These are phyloP conservation scores for Hydrangea macrophylla DNA, from an alignment of 148 eudicot genomes.

Conservation along the genomic window DNA sequence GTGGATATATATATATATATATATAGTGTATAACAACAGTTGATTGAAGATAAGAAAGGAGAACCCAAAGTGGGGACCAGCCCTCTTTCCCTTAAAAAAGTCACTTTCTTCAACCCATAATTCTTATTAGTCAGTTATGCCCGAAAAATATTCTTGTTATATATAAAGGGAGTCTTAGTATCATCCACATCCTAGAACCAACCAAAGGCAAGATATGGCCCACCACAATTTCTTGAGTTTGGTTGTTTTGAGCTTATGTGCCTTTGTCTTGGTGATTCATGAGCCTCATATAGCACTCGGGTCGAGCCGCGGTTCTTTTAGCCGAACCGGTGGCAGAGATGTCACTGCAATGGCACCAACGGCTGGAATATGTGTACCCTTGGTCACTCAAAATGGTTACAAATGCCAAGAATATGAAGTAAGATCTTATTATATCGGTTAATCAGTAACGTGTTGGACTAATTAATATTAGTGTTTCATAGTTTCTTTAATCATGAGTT, in stretches of 20 bases:
- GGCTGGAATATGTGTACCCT: conserved; percentile 39
- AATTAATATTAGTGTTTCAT: not conserved
- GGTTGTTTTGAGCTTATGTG: not conserved
- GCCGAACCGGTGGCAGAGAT: not conserved
- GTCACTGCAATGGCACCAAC: conserved; percentile 5
- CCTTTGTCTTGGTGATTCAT: not conserved
- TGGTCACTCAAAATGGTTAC: conserved; percentile 46
- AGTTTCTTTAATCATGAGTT: too few relatives aligned
- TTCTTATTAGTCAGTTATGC: not conserved
- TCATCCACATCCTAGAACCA: not conserved
- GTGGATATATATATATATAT: too few relatives aligned
- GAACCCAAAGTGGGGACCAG: too few relatives aligned
- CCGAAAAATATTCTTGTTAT: not conserved
- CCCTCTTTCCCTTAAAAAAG: too few relatives aligned
- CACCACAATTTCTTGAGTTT: conserved; percentile 3
- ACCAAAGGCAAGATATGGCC: conserved; percentile 14
- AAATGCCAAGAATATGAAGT: conserved; percentile 60
- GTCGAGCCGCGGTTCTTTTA: conserved; percentile 13
- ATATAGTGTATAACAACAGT: too few relatives aligned
- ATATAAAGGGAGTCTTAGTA: not conserved
- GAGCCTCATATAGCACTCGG: conserved; percentile 22
- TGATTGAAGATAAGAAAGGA: too few relatives aligned
- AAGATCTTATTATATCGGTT: conserved; percentile 1
- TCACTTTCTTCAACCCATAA: not conserved
- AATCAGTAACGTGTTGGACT: not conserved